A percentile compares a stretch with the other conserved stretches of the same genome.
phyloP scores from a whole-genome alignment of 768 basidiomycete genomes.

The Leucosporidium creatinivorum region DNA sequence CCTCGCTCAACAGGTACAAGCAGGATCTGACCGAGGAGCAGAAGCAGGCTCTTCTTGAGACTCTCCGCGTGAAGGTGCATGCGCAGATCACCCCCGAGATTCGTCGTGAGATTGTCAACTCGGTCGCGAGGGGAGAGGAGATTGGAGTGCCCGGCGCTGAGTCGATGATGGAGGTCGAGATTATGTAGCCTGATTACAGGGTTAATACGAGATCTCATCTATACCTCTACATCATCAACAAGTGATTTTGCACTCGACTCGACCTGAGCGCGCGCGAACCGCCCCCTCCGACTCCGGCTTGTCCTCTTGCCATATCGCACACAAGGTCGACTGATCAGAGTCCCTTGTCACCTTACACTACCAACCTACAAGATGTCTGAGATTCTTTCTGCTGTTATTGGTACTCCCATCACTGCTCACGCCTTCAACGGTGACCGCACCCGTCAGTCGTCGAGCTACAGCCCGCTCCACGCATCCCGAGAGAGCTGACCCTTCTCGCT shows the following conservation, averaged over 20 bases:
- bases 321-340: slow-evolving; percentile 1
- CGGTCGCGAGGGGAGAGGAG: slow-evolving; percentile 76
- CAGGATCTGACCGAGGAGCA: slow-evolving; percentile 92
- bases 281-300: neutral
- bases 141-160: slow-evolving; percentile 60
- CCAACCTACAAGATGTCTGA: slow-evolving; percentile 7
- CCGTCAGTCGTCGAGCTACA: slow-evolving; percentile 53
- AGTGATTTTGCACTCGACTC: too few species aligned
- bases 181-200: slow-evolving; percentile 13
- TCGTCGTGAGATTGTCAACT: slow-evolving; percentile 77
- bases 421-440: slow-evolving; percentile 81
- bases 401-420: slow-evolving; percentile 74
- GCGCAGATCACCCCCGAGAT: slow-evolving; percentile 82
- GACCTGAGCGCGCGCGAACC: neutral
- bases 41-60: slow-evolving; percentile 92
- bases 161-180: slow-evolving; percentile 50
- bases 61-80: slow-evolving; percentile 76
- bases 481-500: neutral
- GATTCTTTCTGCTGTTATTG: slow-evolving; percentile 16
- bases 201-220: neutral
- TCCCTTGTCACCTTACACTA: neutral
- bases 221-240: too few species aligned
- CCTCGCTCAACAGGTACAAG: slow-evolving; percentile 60
- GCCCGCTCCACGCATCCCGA: neutral
- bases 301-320: neutral